Conservation (phyloP, 768 basidiomycete genomes). For the Amyloporia xantha region DNA sequence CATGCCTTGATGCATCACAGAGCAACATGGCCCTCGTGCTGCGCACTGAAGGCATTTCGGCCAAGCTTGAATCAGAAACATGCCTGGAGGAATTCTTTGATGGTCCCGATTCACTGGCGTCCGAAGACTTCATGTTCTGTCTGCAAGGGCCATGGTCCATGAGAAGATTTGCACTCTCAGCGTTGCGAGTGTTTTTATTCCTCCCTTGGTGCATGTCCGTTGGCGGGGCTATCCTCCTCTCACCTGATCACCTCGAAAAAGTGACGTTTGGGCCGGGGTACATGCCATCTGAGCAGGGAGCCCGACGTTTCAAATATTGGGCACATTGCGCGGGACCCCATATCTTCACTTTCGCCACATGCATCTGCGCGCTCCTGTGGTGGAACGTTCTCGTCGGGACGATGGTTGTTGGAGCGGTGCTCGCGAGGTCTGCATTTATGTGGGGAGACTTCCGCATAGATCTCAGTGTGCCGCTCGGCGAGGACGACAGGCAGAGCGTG, state of each 20-base stretch:
- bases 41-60: not conserved
- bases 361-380: constrained; percentile 15
- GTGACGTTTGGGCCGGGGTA: constrained; percentile 27
- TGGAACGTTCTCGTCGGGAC: constrained; percentile 2
- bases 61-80: not conserved
- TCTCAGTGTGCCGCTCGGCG: constrained; percentile 22
- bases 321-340: constrained; percentile 29
- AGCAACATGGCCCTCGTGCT: not conserved
- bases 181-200: constrained; percentile 17
- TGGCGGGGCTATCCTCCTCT: constrained; percentile 26
- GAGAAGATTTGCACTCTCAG: not conserved
- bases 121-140: not conserved
- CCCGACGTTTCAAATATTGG: constrained; percentile 34
- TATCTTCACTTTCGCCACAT: constrained; percentile 28
- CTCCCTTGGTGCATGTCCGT: constrained; percentile 31
- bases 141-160: not conserved
- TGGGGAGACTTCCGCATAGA: constrained; percentile 24
- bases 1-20: not conserved
- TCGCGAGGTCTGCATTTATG: constrained; percentile 22
- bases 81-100: too few relatives aligned
- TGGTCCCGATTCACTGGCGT: too few relatives aligned
- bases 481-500: constrained; percentile 29
- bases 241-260: constrained; percentile 21
- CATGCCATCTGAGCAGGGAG: constrained; percentile 21
- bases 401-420: constrained; percentile 3